Conservation (phyloP, 2,329 filamentous ascomycete species). For the Saccharata proteae region DNA sequence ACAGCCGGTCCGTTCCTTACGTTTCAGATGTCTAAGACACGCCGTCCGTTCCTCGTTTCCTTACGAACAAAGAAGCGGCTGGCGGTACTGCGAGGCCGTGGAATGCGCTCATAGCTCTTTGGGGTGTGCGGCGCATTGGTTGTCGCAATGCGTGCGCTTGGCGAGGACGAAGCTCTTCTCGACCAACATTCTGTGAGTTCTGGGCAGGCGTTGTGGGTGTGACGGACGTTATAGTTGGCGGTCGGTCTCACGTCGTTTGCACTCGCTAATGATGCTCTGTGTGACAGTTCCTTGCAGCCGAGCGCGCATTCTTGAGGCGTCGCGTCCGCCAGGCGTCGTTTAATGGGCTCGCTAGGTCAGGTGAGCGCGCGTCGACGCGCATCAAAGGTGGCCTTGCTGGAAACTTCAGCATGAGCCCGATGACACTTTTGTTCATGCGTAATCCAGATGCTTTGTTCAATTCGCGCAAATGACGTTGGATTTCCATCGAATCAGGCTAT, state of each 20-base stretch:
- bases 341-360: slow-evolving; percentile 10
- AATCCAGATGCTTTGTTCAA: slow-evolving; percentile 5
- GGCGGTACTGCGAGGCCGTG: slow-evolving; percentile 8
- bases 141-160: too few relatives aligned
- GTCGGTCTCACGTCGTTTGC: slow-evolving; percentile 3
- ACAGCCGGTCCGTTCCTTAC: slow-evolving; percentile 20
- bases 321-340: slow-evolving; percentile 3
- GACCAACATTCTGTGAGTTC: too few relatives aligned
- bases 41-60: slow-evolving; percentile 17
- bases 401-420: too few relatives aligned
- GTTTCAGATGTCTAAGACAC: slow-evolving; percentile 11
- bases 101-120: slow-evolving; percentile 12
- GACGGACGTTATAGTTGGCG: too few relatives aligned
- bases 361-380: slow-evolving; percentile 14
- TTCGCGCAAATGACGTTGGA: slow-evolving; percentile 3
- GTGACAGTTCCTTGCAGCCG: slow-evolving; percentile 14
- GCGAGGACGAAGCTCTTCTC: neutral
- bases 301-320: slow-evolving; percentile 10
- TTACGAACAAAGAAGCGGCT: slow-evolving; percentile 8
- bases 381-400: too few relatives aligned
- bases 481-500: neutral
- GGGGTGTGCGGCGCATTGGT: slow-evolving; percentile 1
- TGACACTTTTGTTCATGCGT: slow-evolving; percentile 6
- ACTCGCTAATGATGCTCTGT: slow-evolving; percentile 1
- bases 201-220: slow-evolving; percentile 13